Conservation (phyloP, 495 filamentous ascomycete genomes). For the Penicillium salamii region DNA sequence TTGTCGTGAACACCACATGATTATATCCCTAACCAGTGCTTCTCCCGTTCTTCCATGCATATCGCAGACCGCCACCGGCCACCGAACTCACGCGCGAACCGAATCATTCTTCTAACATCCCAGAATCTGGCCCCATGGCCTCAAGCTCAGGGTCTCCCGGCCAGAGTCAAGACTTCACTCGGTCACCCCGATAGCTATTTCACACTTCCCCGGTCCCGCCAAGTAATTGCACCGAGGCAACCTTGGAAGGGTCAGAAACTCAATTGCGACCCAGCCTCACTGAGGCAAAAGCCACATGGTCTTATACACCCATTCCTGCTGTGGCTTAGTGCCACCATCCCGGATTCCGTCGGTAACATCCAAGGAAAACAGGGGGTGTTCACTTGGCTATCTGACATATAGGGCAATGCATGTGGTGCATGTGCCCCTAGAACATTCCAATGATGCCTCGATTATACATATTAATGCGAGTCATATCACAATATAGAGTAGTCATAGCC, state of each 20-base stretch:
- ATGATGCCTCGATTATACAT: too few species aligned
- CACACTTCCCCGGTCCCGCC: too few species aligned
- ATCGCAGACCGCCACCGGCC: conserved; percentile 18
- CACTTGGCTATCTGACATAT: too few species aligned
- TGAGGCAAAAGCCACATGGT: conserved; percentile 5
- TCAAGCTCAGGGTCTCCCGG: too few species aligned
- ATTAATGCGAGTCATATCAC: too few species aligned
- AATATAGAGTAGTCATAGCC: too few species aligned
- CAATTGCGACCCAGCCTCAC: conserved; percentile 7
- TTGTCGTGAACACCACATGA: conserved; percentile 13
- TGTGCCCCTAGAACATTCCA: too few species aligned
- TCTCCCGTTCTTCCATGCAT: conserved; percentile 38
- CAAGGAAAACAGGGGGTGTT: conserved; percentile 16
- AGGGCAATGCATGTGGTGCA: too few species aligned
- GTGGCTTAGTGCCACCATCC: conserved; percentile 1
- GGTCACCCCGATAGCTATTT: background rate
- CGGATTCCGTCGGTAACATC: conserved; percentile 22
- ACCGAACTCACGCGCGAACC: conserved; percentile 2
- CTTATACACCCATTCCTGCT: conserved; percentile 1
- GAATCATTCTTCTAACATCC: too few species aligned
- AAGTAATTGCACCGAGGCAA: background rate
- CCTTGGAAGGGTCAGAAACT: background rate
- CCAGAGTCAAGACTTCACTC: too few species aligned
- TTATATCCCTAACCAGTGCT: conserved; percentile 5
- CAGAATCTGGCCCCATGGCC: too few species aligned